These are phyloP conservation scores for Tetrahymena borealis DNA, from an alignment of 73 alveolate species.

Conservation along the genomic window DNA sequence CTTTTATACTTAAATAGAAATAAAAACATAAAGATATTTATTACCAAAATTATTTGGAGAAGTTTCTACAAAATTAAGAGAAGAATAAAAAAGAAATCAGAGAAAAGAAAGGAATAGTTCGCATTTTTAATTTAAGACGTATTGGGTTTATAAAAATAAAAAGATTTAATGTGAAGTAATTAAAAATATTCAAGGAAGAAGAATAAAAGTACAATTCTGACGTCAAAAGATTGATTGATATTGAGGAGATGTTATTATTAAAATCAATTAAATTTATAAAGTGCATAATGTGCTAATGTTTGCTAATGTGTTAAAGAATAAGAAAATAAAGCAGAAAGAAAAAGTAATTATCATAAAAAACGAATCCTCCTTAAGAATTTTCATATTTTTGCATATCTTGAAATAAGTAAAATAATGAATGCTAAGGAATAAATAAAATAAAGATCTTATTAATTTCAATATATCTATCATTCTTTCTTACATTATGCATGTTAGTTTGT, in stretches of 20 bases:
- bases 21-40: background rate
- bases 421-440: background rate
- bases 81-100: background rate
- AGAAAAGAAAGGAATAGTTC: background rate
- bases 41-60: background rate
- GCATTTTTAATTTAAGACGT: conserved; percentile 1
- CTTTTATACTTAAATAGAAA: background rate
- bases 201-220: background rate
- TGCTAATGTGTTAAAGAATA: no score
- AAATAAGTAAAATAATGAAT: background rate
- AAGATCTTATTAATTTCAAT: background rate
- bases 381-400: background rate
- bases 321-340: no score
- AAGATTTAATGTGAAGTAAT: background rate
- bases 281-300: no score
- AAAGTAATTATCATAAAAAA: background rate
- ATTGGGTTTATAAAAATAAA: background rate
- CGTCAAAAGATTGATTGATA: background rate
- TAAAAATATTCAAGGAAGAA: background rate
- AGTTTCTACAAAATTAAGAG: background rate
- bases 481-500: no score
- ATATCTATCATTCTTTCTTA: no score
- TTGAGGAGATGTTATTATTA: background rate
- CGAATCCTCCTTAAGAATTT: background rate
- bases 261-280: no score